Percentiles rank a stretch among this genome's conserved stretches.
These are phyloP conservation scores for Auricularia cornea DNA, from an alignment of 768 basidiomycete genomes.

Conservation along the genomic window DNA sequence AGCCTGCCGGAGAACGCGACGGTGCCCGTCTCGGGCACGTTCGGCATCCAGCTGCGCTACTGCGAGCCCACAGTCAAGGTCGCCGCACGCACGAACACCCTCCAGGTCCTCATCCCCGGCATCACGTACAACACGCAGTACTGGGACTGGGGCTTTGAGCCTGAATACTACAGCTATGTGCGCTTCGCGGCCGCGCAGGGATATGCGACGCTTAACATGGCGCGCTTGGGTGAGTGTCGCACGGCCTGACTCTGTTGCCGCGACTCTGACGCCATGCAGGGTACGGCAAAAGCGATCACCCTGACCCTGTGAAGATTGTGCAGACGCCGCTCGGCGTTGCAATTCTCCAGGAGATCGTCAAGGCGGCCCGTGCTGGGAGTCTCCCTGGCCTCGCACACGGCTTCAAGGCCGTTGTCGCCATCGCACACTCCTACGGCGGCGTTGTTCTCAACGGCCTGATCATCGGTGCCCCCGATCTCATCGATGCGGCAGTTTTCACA, in stretches of 20 bases:
- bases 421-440: not conserved
- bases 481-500: not conserved
- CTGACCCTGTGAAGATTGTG: not conserved
- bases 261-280: not conserved
- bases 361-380: not conserved
- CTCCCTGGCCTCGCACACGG: not conserved
- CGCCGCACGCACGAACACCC: not conserved
- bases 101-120: not conserved
- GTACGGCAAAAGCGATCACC: not conserved
- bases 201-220: conserved; percentile 13
- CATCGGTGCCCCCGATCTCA: not conserved
- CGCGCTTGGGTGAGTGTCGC: conserved; percentile 10
- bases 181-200: conserved; percentile 11
- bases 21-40: not conserved
- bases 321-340: not conserved
- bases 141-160: not conserved
- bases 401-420: not conserved
- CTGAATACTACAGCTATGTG: conserved; percentile 9
- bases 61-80: not conserved
- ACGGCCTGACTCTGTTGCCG: not conserved
- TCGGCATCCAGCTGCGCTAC: not conserved
- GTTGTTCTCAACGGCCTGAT: not conserved
- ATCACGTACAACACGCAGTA: not conserved
- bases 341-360: not conserved
- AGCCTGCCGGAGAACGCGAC: not conserved